Conservation (phyloP, 2,329 filamentous ascomycete genomes). For the Magnaporthales sp. region DNA sequence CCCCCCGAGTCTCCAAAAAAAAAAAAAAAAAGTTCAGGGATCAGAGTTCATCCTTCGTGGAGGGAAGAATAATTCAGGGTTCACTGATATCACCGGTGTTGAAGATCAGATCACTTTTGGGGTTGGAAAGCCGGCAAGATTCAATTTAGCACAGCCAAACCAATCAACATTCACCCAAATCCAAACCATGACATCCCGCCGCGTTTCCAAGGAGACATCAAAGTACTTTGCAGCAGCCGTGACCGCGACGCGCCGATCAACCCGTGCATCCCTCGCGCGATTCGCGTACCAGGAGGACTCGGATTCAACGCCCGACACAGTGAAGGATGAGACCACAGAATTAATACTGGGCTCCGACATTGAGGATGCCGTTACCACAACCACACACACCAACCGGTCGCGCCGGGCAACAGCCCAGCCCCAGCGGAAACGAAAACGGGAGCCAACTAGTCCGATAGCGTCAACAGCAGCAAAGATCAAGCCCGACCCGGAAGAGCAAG, state of each 20-base stretch:
- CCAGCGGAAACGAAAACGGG: constrained; percentile 15
- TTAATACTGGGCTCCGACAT: constrained; percentile 18
- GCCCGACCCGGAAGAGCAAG: background rate
- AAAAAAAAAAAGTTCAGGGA: background rate
- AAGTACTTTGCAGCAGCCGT: constrained; percentile 35
- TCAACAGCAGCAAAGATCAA: constrained; percentile 15
- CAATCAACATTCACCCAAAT: background rate
- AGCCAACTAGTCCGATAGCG: constrained; percentile 6
- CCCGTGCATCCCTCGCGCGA: constrained; percentile 39
- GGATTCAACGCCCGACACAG: constrained; percentile 8
- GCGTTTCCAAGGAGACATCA: constrained; percentile 48
- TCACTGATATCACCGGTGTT: background rate
- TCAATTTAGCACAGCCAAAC: background rate
- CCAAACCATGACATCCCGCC: constrained; percentile 45
- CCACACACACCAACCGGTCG: constrained; percentile 4
- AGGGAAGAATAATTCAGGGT: background rate
- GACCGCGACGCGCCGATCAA: constrained; percentile 31
- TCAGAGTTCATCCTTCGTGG: background rate
- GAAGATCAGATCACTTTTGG: background rate
- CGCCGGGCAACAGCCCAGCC: constrained; percentile 17
- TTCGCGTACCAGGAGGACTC: constrained; percentile 28
- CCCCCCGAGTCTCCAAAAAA: background rate
- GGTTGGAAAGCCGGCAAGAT: background rate
- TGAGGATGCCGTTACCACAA: constrained; percentile 21
- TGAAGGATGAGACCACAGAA: constrained; percentile 12